Percentiles rank a stretch among this genome's conserved stretches.
Evolutionary conservation across 2,329 filamentous ascomycete genomes (phyloP).

Genomic region (Geosmithia flava): DNA sequence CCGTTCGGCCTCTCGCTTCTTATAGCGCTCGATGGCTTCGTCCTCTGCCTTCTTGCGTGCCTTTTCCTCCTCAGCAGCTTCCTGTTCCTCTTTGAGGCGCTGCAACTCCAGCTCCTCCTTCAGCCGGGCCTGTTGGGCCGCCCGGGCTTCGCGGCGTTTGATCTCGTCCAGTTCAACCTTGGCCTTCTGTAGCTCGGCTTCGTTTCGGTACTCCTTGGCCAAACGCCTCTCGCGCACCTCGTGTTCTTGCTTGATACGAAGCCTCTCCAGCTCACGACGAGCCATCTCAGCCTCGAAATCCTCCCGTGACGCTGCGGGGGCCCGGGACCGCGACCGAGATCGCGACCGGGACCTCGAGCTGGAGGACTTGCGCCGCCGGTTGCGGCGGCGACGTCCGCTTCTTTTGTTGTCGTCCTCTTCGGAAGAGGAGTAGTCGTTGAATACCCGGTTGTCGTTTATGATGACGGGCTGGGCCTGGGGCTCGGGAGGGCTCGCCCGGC

Average conservation of each 20-base stretch:
- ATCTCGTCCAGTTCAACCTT: slow-evolving; percentile 35
- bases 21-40: slow-evolving; percentile 40
- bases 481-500: slow-evolving; percentile 26
- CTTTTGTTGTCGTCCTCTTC: slow-evolving; percentile 13
- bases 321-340: slow-evolving; percentile 3
- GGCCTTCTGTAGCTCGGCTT: slow-evolving; percentile 35
- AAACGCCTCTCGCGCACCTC: slow-evolving; percentile 21
- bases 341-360: slow-evolving; percentile 16
- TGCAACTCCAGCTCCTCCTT: slow-evolving; percentile 38
- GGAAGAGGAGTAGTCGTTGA: slow-evolving; percentile 35
- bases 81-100: slow-evolving; percentile 31
- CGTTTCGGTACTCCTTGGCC: slow-evolving; percentile 27
- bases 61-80: slow-evolving; percentile 27
- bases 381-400: slow-evolving; percentile 11
- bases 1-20: slow-evolving; percentile 30
- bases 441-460: slow-evolving; percentile 41
- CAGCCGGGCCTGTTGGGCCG: slow-evolving; percentile 36
- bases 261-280: slow-evolving; percentile 29
- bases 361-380: slow-evolving; percentile 16
- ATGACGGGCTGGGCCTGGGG: slow-evolving; percentile 31
- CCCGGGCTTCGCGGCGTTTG: slow-evolving; percentile 29
- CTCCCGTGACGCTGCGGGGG: slow-evolving; percentile 21
- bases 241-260: slow-evolving; percentile 24
- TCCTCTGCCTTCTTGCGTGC: slow-evolving; percentile 32
- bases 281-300: slow-evolving; percentile 26